Percentiles rank a stretch among this genome's conserved stretches.
phyloP scores from a whole-genome alignment of 2,329 filamentous ascomycete genomes.

The Aspergillus costaricaensis region DNA sequence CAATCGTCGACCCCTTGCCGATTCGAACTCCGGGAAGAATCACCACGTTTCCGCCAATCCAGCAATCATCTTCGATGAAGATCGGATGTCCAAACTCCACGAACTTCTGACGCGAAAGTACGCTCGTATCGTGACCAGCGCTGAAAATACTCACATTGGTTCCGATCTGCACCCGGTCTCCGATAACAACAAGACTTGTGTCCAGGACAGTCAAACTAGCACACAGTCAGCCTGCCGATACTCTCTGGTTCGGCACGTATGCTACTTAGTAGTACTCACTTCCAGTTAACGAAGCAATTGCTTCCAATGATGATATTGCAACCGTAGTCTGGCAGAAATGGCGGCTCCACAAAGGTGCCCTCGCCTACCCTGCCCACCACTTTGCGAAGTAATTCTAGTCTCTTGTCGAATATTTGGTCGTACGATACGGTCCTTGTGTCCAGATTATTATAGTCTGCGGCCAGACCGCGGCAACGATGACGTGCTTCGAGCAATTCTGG shows the following conservation, averaged over 20 bases:
- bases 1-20: conserved; percentile 45
- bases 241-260: not conserved
- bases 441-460: conserved; percentile 17
- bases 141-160: conserved; percentile 54
- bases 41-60: conserved; percentile 53
- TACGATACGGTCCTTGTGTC: not conserved
- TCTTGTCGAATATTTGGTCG: not conserved
- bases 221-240: conserved; percentile 37
- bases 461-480: conserved; percentile 11
- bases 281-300: conserved; percentile 23
- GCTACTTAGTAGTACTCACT: conserved; percentile 9
- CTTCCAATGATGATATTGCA: conserved; percentile 24
- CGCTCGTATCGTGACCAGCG: conserved; percentile 53
- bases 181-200: conserved; percentile 53
- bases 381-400: conserved; percentile 6
- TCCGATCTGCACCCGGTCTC: conserved; percentile 53
- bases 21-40: conserved; percentile 48
- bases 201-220: conserved; percentile 57
- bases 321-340: conserved; percentile 25
- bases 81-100: conserved; percentile 52
- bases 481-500: conserved; percentile 16
- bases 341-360: conserved; percentile 21
- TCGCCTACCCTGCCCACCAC: conserved; percentile 17
- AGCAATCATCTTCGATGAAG: conserved; percentile 50
- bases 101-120: conserved; percentile 43